These are phyloP conservation scores for Didymosphaeria variabile DNA, from an alignment of 2,329 filamentous ascomycete species.

Conservation along the genomic window DNA sequence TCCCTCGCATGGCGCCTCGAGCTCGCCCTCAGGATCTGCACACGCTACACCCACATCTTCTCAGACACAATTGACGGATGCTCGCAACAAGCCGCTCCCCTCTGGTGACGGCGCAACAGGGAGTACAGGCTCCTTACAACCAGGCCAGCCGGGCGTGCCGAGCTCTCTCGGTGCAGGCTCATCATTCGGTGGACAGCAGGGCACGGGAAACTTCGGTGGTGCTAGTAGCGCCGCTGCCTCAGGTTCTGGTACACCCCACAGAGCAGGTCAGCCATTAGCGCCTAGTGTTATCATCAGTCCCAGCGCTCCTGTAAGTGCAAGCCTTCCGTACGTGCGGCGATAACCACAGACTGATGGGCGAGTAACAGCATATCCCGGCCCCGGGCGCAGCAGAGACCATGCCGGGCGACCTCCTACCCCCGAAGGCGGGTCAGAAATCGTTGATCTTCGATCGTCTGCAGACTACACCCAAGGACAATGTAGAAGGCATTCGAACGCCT, in stretches of 20 bases:
- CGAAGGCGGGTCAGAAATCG: constrained; percentile 90
- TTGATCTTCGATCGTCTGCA: constrained; percentile 88
- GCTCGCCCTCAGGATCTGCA: constrained; percentile 68
- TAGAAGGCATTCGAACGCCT: constrained; percentile 92
- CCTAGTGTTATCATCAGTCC: constrained; percentile 95
- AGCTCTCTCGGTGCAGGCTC: constrained; percentile 39
- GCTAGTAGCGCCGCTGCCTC: constrained; percentile 59
- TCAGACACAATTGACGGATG: constrained; percentile 84
- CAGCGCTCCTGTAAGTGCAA: constrained; percentile 71
- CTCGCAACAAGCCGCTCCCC: constrained; percentile 81
- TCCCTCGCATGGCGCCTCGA: constrained; percentile 69
- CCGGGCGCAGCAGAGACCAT: constrained; percentile 96
- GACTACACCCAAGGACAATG: constrained; percentile 93
- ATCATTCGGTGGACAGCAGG: constrained; percentile 46
- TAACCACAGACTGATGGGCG: constrained; percentile 15
- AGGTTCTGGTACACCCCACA: constrained; percentile 65
- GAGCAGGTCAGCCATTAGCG: constrained; percentile 70
- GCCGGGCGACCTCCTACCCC: constrained; percentile 94
- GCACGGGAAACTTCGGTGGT: constrained; percentile 41
- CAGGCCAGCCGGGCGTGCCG: constrained; percentile 42
- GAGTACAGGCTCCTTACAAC: constrained; percentile 37
- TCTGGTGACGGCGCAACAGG: constrained; percentile 42
- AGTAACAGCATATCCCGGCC: constrained; percentile 80
- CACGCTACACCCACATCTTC: constrained; percentile 86
- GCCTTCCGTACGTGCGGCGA: neutral